phyloP scores from a whole-genome alignment of 2,329 filamentous ascomycete genomes.

The Colletotrichum chrysophilum region DNA sequence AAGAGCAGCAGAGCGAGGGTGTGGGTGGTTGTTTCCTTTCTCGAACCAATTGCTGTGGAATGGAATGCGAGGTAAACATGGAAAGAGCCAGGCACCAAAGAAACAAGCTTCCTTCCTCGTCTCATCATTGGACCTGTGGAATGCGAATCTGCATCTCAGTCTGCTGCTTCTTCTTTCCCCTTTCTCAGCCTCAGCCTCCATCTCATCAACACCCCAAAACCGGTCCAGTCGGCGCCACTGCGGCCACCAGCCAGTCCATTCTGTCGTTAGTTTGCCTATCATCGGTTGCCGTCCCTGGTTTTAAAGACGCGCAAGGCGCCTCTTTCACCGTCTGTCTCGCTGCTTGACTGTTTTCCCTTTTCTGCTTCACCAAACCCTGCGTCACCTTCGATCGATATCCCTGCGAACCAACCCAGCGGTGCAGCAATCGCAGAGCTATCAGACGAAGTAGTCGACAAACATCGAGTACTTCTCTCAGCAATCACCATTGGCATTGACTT shows the following conservation, averaged over 20 bases:
- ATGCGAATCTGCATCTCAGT: not conserved
- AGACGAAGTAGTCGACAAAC: not conserved
- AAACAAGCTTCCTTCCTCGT: conserved; percentile 10
- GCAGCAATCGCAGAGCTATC: accelerated
- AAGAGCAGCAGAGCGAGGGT: not conserved
- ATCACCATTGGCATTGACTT: not conserved
- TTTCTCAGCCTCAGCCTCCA: not conserved
- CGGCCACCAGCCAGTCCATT: conserved; percentile 1
- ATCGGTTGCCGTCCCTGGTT: not conserved
- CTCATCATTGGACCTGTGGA: not conserved
- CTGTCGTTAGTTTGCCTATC: not conserved
- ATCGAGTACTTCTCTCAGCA: not conserved
- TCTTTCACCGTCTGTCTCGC: not conserved
- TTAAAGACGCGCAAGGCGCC: not conserved
- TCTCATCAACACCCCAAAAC: not conserved
- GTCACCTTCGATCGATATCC: not conserved
- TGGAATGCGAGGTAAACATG: not conserved
- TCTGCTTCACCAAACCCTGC: not conserved
- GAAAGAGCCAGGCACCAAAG: not conserved
- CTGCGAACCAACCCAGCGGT: not conserved
- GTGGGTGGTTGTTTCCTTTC: not conserved
- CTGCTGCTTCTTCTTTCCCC: not conserved
- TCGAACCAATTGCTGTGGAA: not conserved
- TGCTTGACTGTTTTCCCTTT: not conserved
- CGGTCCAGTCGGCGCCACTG: not conserved